A percentile compares a stretch with the other conserved stretches of the same genome.
Conservation (phyloP, 495 filamentous ascomycete genomes). For the Neurospora sp. region DNA sequence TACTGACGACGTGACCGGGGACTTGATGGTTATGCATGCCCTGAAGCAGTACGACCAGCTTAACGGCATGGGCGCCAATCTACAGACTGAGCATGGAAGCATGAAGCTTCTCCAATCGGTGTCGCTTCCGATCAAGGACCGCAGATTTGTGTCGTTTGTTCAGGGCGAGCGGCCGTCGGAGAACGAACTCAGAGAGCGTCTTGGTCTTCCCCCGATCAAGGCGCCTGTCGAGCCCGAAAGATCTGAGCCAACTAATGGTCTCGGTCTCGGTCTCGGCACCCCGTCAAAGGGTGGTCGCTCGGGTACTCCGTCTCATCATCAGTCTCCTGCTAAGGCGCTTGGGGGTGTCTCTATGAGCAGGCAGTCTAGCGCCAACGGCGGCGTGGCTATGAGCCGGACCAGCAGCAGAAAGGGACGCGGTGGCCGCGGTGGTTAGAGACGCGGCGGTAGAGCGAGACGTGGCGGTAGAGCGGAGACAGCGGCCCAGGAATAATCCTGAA, state of each 20-base stretch:
- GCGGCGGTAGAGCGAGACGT: background rate
- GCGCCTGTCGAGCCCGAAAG: conserved; percentile 23
- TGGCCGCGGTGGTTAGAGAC: conserved; percentile 15
- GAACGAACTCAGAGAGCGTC: conserved; percentile 29
- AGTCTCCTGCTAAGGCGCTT: conserved; percentile 16
- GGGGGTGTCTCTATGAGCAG: conserved; percentile 39
- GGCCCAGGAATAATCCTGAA: background rate
- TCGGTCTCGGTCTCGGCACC: conserved; percentile 4
- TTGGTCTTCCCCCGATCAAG: conserved; percentile 27
- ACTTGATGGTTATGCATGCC: conserved; percentile 47
- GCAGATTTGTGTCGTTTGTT: conserved; percentile 28
- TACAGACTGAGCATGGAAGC: conserved; percentile 32
- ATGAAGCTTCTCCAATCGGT: conserved; percentile 34
- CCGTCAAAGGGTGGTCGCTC: conserved; percentile 18
- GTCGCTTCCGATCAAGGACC: conserved; percentile 25
- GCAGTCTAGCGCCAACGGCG: conserved; percentile 35
- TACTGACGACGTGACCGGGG: conserved; percentile 48
- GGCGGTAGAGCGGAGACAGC: background rate
- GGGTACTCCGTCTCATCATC: conserved; percentile 16
- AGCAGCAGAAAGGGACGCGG: conserved; percentile 25
- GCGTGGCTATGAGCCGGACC: conserved; percentile 41
- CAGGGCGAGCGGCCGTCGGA: conserved; percentile 34
- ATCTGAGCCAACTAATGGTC: background rate
- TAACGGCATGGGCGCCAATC: conserved; percentile 33
- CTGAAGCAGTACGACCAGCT: conserved; percentile 32